Evolutionary conservation across 2,329 filamentous ascomycete species (phyloP), one percentile per base, ranked within the genome.

Genomic region (Fusarium pseudocircinatum): DNA sequence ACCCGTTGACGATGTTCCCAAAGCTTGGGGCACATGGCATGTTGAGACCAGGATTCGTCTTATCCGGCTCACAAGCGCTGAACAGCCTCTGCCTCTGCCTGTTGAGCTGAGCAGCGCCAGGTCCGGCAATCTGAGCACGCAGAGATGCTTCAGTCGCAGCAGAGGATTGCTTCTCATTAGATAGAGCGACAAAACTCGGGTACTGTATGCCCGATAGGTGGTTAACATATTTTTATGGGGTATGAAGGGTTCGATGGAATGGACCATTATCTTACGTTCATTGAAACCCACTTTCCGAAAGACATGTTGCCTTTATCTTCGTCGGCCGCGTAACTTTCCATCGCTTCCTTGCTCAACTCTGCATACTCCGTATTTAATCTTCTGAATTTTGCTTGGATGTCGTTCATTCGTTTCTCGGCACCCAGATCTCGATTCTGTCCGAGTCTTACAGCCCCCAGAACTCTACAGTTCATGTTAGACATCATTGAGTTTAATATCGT

Each of bases 271-370:
- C 49, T 37, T 28, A 53, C 49, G 2, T 53, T 37, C 3, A 2
- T 10, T 26, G 13, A 8, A 20, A 22, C 2, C 50, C 50, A 53
- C 4, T 28, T 6, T 28, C 18, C 0, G 10, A 53, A 10, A 53
- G n/a, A 0, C 18, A 28, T 2, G 13, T 53, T 26, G 6, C 4
- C 18, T 53, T 28, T 37, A 16, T 53, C 14, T 10, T 53, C 34
- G 3, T 37, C 50, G 10, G 18, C 13, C 7, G 0, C 1, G 24
- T 36, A 53, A 12, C 0, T 3, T 4, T 53, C 50, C 7, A 13
- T 16, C 26, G 2, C 50, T 12, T 4, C 26, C n/a, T 6, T 2
- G 18, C 2, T 37, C 12, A 6, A 0, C 13, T 22, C n/a, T 5
- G 16, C 4, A 16, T 36, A 9, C 6, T 6, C 0, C 8, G 9